Base-by-base conservation (phyloP, 2,329 filamentous ascomycete genomes). In the Exophiala mesophila region DNA sequence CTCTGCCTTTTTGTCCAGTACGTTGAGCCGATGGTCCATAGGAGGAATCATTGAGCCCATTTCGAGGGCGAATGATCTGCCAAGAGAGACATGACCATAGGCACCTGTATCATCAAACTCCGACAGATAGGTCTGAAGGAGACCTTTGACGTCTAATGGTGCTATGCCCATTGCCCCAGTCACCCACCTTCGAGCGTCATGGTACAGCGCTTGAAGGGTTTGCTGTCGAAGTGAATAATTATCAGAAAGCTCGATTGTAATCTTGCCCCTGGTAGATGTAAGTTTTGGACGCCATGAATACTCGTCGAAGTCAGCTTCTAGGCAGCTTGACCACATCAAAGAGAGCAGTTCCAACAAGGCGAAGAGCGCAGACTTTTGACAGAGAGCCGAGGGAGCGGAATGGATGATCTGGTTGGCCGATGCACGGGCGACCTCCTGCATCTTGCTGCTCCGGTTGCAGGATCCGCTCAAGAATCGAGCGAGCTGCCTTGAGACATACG, bases 251-350 rank as follows among this genome's bases (percentile, higher is more conserved):
- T 95, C 84, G 16, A 98, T 77, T 1, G 80, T 82, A 16, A 98
- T 85, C 30, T 84, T 79, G 9, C 85, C 88, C 50, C 85, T 78
- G 2, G 74, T 67, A 1, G 89, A 97, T 3, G 74, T 80, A 60
- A 94, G 94, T 3, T 78, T 81, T 3, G 88, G 85, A 48, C 82
- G 82, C 67, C 88, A 94, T 39, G 88, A 82, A 58, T 97, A 98
- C 57, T 94, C 81, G 55, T 98, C 90, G 0, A 89, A 89, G 62
- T 99, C 92, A 9, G 85, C 85, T 61, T 98, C 90, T 12, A 98
- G 71, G 60, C 92, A 98, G 58, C 88, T 90, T 35, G 80, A 80
- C 90, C 90, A 98, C 83, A 98, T 88, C 19, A 98, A 76, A 3
- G 88, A 90, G 13, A 98, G 70, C 3, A 98, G 76, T 62, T 98